Percentiles rank a stretch among this genome's conserved stretches.
phyloP scores from a whole-genome alignment of 1,284 basidiomycete genomes.

The Singerocomus inundabilis region DNA sequence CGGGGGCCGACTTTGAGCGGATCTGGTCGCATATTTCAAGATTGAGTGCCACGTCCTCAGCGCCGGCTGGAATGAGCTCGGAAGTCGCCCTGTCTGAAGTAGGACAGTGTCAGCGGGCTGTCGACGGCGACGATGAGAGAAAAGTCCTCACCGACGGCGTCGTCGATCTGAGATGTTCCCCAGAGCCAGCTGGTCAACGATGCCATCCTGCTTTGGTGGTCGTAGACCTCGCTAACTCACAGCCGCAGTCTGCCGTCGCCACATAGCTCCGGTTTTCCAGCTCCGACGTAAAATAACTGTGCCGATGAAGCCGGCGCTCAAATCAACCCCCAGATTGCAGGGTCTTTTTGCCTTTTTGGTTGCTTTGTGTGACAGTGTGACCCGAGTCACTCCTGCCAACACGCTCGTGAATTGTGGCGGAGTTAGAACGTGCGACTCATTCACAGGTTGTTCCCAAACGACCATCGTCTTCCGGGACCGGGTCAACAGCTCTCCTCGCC shows the following conservation, averaged over 20 bases:
- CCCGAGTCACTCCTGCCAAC: constrained; percentile 24
- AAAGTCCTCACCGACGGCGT: constrained; percentile 61
- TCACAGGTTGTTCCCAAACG: constrained; percentile 38
- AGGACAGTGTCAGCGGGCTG: neutral
- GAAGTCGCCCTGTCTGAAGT: constrained; percentile 85
- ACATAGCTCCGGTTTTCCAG: constrained; percentile 16
- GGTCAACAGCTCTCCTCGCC: constrained; percentile 18
- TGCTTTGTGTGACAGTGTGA: constrained; percentile 4
- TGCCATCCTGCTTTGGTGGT: constrained; percentile 36
- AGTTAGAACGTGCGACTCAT: constrained; percentile 34
- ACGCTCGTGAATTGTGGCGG: constrained; percentile 32
- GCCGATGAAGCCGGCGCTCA: constrained; percentile 12
- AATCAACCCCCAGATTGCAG: neutral
- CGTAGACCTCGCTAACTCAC: constrained; percentile 16
- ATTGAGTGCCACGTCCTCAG: constrained; percentile 90
- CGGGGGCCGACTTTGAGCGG: constrained; percentile 83
- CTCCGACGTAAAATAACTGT: constrained; percentile 20
- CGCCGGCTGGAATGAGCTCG: constrained; percentile 76
- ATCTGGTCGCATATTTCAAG: constrained; percentile 98
- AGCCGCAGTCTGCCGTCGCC: constrained; percentile 20
- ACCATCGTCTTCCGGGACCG: constrained; percentile 33
- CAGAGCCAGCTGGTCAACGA: constrained; percentile 63
- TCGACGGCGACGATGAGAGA: neutral
- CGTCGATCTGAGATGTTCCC: constrained; percentile 75
- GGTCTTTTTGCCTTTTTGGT: neutral